These are phyloP conservation scores for Capsicum baccatum DNA, from an alignment of 257 asterid genomes.

Conservation along the genomic window DNA sequence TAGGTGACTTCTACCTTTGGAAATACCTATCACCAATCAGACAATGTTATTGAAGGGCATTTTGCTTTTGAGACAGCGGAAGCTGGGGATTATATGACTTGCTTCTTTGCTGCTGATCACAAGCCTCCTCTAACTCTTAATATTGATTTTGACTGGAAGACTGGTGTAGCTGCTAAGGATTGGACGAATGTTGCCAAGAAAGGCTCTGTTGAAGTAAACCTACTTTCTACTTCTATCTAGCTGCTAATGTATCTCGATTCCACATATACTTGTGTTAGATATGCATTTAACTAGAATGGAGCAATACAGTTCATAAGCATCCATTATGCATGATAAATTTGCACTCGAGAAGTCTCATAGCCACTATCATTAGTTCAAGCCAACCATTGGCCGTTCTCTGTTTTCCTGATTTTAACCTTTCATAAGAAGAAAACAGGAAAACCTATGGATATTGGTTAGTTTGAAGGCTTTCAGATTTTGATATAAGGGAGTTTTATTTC, in stretches of 20 bases:
- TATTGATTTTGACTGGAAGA: constrained; percentile 88
- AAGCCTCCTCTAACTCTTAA: constrained; percentile 64
- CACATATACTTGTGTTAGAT: background rate
- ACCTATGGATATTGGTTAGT: background rate
- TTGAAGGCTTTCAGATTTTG: background rate
- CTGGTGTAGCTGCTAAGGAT: constrained; percentile 94
- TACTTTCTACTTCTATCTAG: background rate
- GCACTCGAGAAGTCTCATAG: background rate
- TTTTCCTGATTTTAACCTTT: too few species aligned
- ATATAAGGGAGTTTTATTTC: background rate
- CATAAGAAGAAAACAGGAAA: background rate
- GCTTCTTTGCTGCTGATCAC: constrained; percentile 79
- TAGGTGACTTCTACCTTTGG: constrained; percentile 91
- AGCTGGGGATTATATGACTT: constrained; percentile 89
- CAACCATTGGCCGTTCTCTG: too few species aligned
- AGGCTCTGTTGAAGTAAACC: constrained; percentile 87
- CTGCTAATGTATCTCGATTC: background rate
- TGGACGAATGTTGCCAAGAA: constrained; percentile 93
- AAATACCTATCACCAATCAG: constrained; percentile 76
- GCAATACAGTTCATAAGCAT: background rate
- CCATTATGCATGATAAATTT: background rate
- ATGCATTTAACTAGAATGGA: background rate
- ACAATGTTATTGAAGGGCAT: constrained; percentile 79
- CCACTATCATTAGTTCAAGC: background rate
- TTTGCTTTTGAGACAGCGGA: constrained; percentile 83